These are phyloP conservation scores for Fusarium albidum DNA, from an alignment of 2,329 filamentous ascomycete genomes.

Conservation along the genomic window DNA sequence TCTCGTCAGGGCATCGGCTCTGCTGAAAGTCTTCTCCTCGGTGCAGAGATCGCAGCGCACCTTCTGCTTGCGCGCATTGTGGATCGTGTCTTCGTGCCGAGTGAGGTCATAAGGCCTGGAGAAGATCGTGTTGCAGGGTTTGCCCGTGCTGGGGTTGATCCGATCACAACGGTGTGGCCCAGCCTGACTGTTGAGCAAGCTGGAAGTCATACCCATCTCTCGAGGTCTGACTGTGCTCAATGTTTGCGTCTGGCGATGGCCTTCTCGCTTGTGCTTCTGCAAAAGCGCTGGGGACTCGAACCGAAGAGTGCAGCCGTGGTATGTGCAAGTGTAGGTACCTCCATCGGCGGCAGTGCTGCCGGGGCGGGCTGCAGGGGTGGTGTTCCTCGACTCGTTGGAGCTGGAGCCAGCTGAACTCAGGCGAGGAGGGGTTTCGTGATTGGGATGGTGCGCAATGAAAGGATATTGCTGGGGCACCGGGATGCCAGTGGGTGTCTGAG, in stretches of 20 bases:
- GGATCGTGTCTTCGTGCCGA: conserved; percentile 95
- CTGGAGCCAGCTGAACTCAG: conserved; percentile 55
- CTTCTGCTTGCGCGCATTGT: conserved; percentile 94
- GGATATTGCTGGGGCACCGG: conserved; percentile 61
- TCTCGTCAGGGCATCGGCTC: conserved; percentile 91
- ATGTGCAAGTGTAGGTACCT: conserved; percentile 96
- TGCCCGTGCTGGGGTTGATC: conserved; percentile 93
- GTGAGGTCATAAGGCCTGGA: conserved; percentile 97
- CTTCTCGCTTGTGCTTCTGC: conserved; percentile 95
- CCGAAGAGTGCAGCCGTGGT: conserved; percentile 86
- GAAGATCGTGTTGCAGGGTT: conserved; percentile 93
- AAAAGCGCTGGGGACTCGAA: conserved; percentile 89
- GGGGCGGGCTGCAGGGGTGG: conserved; percentile 57
- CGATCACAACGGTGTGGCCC: conserved; percentile 93
- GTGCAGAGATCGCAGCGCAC: conserved; percentile 92
- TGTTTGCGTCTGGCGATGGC: conserved; percentile 78
- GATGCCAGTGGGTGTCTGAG: conserved; percentile 49
- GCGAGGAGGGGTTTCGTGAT: conserved; percentile 47
- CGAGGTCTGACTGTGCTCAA: conserved; percentile 39
- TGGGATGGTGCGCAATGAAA: conserved; percentile 51
- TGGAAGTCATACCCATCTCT: conserved; percentile 55
- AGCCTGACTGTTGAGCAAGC: conserved; percentile 81
- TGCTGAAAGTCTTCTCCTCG: conserved; percentile 96
- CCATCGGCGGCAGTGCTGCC: conserved; percentile 73
- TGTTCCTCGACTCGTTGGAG: conserved; percentile 43